phyloP scores from a whole-genome alignment of 768 basidiomycete genomes.

The Termitomyces sp. region DNA sequence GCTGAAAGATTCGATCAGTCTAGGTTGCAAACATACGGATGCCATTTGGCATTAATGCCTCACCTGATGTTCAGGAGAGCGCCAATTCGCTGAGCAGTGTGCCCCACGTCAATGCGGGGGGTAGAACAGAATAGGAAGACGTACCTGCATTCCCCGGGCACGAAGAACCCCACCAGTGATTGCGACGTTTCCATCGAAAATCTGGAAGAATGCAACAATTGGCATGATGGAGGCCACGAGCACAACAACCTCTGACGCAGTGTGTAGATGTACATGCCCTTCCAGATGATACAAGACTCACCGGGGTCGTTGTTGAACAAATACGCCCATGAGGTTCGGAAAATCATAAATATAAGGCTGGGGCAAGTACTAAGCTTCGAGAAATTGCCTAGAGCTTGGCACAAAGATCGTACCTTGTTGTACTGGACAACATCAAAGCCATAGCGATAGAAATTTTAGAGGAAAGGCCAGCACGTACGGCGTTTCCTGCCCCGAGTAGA shows the following conservation, averaged over 20 bases:
- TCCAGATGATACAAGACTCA: constrained; percentile 21
- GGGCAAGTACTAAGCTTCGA: background rate
- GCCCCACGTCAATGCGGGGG: background rate
- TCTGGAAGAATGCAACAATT: constrained; percentile 73
- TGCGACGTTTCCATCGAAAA: constrained; percentile 73
- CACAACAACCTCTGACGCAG: constrained; percentile 43
- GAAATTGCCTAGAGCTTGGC: background rate
- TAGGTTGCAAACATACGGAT: background rate
- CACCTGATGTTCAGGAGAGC: constrained; percentile 77
- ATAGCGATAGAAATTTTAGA: constrained; percentile 61
- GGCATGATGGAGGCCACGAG: constrained; percentile 71
- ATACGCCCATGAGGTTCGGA: constrained; percentile 65
- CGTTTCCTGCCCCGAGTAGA: constrained; percentile 14
- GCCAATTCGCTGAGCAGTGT: constrained; percentile 50
- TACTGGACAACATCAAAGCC: constrained; percentile 53
- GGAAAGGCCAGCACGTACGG: constrained; percentile 12
- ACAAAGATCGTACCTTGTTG: constrained; percentile 50
- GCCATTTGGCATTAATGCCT: constrained; percentile 6
- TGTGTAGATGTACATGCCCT: background rate
- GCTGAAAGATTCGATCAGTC: constrained; percentile 24
- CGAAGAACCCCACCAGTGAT: constrained; percentile 77
- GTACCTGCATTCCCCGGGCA: constrained; percentile 74
- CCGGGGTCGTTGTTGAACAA: constrained; percentile 70
- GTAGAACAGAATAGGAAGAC: constrained; percentile 4
- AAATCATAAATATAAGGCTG: constrained; percentile 31